These are phyloP conservation scores for Neurospora pannonica DNA, from an alignment of 495 filamentous ascomycete genomes.

Conservation along the genomic window DNA sequence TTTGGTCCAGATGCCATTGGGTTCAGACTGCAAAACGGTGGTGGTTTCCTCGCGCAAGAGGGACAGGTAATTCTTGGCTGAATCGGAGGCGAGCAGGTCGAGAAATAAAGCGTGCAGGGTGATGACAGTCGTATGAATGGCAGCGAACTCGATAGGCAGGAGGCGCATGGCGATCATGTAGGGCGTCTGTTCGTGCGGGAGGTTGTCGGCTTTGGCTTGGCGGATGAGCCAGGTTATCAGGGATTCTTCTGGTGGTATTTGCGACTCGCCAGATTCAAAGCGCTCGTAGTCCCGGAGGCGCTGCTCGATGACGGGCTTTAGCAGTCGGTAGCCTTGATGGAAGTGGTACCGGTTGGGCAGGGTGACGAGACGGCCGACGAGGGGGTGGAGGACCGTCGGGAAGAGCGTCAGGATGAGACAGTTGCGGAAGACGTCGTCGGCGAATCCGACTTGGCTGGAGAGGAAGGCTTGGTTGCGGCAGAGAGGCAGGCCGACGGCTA, in stretches of 20 bases:
- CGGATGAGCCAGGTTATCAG: slow-evolving; percentile 29
- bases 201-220: slow-evolving; percentile 20
- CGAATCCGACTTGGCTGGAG: slow-evolving; percentile 20
- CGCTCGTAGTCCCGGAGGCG: slow-evolving; percentile 19
- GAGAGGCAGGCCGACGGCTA: slow-evolving; percentile 18
- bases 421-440: slow-evolving; percentile 24
- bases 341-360: slow-evolving; percentile 23
- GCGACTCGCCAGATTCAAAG: slow-evolving; percentile 9
- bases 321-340: slow-evolving; percentile 12
- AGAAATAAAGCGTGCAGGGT: slow-evolving; percentile 32
- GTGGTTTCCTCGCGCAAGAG: slow-evolving; percentile 27
- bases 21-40: slow-evolving; percentile 18
- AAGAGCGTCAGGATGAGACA: slow-evolving; percentile 25
- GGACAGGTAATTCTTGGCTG: slow-evolving; percentile 14
- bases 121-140: slow-evolving; percentile 40
- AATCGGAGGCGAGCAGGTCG: slow-evolving; percentile 32
- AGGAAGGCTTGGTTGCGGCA: slow-evolving; percentile 23
- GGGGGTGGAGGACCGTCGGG: slow-evolving; percentile 24
- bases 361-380: slow-evolving; percentile 19
- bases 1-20: slow-evolving; percentile 31
- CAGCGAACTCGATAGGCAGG: slow-evolving; percentile 33
- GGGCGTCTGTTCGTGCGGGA: slow-evolving; percentile 10
- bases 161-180: slow-evolving; percentile 25
- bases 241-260: slow-evolving; percentile 16
- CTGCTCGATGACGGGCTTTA: slow-evolving; percentile 20